phyloP scores from a whole-genome alignment of 2,329 filamentous ascomycete genomes.

The Albifimbria verrucaria region DNA sequence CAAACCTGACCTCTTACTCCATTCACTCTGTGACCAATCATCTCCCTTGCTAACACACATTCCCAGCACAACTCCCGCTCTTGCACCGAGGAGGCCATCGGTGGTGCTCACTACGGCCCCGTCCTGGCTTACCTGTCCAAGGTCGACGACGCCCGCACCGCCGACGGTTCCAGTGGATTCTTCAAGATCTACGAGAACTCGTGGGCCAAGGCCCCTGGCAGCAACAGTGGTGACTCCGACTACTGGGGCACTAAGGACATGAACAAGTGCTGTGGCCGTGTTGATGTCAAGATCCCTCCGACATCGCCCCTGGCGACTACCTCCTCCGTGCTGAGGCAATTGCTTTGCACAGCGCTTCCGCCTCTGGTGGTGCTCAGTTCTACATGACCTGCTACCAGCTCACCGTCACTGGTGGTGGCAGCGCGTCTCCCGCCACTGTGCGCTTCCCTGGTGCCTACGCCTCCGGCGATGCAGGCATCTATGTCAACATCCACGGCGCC shows the following conservation, averaged over 20 bases:
- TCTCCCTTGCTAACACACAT: slow-evolving; percentile 28
- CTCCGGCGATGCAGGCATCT: slow-evolving; percentile 17
- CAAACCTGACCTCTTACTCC: too few species aligned
- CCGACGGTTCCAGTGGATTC: slow-evolving; percentile 40
- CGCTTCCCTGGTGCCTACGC: slow-evolving; percentile 21
- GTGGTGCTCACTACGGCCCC: slow-evolving; percentile 51
- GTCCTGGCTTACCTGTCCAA: slow-evolving; percentile 50
- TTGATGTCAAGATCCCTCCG: slow-evolving; percentile 34
- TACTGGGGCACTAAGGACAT: slow-evolving; percentile 16
- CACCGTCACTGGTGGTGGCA: slow-evolving; percentile 21
- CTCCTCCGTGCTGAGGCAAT: slow-evolving; percentile 52
- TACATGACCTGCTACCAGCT: slow-evolving; percentile 26
- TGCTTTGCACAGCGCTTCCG: slow-evolving; percentile 42
- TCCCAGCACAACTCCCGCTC: slow-evolving; percentile 34
- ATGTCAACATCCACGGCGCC: slow-evolving; percentile 29
- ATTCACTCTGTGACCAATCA: not conserved
- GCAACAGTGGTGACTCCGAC: slow-evolving; percentile 17
- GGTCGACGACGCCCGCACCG: slow-evolving; percentile 43
- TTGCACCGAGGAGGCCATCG: slow-evolving; percentile 47
- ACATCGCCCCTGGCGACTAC: slow-evolving; percentile 48
- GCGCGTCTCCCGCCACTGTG: slow-evolving; percentile 17
- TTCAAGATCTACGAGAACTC: slow-evolving; percentile 53
- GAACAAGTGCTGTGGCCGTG: slow-evolving; percentile 1
- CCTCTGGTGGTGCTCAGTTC: slow-evolving; percentile 34
- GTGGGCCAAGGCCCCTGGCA: slow-evolving; percentile 28